Evolutionary conservation across 139 green algal genomes (phyloP).

Genomic region (Helicosporidium sp.): DNA sequence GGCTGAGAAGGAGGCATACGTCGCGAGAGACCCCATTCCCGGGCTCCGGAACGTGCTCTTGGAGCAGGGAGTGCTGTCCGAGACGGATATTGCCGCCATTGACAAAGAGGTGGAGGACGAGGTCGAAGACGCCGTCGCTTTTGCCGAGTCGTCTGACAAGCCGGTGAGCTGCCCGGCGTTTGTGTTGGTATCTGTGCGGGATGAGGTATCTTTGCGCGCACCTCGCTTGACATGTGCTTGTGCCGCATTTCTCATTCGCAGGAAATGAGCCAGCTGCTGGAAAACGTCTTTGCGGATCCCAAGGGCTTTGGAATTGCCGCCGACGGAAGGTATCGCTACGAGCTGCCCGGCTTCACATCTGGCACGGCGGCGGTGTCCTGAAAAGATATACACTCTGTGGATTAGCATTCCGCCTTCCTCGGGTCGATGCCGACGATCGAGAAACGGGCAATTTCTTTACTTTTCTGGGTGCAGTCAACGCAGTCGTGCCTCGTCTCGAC

Average conservation of each 20-base stretch:
- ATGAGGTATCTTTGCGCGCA: too few species aligned
- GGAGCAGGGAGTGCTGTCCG: constrained; percentile 41
- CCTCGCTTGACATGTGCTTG: too few species aligned
- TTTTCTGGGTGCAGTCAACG: too few species aligned
- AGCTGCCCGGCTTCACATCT: constrained; percentile 62
- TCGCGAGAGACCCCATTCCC: constrained; percentile 62
- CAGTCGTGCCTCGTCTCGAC: too few species aligned
- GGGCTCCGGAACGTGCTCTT: constrained; percentile 63
- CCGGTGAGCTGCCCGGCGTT: constrained; percentile 35
- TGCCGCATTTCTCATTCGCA: too few species aligned
- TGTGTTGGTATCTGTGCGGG: too few species aligned
- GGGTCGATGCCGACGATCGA: too few species aligned
- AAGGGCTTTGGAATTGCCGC: constrained; percentile 67
- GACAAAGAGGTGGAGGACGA: constrained; percentile 40
- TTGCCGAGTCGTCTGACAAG: constrained; percentile 77
- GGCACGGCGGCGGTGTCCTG: constrained; percentile 57
- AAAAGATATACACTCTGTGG: too few species aligned
- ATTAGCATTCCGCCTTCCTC: too few species aligned
- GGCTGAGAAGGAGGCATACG: constrained; percentile 77
- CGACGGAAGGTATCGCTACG: constrained; percentile 52
- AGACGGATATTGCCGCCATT: constrained; percentile 51
- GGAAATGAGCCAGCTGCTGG: constrained; percentile 77
- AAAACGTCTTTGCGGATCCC: constrained; percentile 95
- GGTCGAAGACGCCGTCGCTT: constrained; percentile 80
- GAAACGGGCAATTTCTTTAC: too few species aligned